These are phyloP conservation scores for Curvularia sp. DNA, from an alignment of 2,329 filamentous ascomycete genomes.

Conservation along the genomic window DNA sequence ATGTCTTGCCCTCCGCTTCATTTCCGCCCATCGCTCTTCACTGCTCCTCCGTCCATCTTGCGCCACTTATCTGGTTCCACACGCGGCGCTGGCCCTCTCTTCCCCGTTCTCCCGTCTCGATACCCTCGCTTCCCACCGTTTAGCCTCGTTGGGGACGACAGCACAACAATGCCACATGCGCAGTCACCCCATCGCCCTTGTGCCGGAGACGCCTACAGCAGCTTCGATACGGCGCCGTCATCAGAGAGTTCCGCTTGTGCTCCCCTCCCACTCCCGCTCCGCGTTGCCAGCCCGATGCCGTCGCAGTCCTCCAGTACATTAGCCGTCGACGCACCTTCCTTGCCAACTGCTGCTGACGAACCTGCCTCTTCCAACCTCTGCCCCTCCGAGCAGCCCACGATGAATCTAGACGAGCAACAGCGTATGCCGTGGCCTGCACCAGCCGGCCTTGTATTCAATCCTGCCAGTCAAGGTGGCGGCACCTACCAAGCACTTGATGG, in stretches of 20 bases:
- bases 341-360: slow-evolving; percentile 24
- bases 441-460: slow-evolving; percentile 19
- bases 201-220: slow-evolving; percentile 30
- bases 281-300: slow-evolving; percentile 22
- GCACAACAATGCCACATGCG: slow-evolving; percentile 43
- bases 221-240: slow-evolving; percentile 24
- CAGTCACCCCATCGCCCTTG: slow-evolving; percentile 36
- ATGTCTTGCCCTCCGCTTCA: slow-evolving; percentile 45
- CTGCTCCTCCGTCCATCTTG: slow-evolving; percentile 22
- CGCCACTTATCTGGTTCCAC: slow-evolving; percentile 41
- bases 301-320: slow-evolving; percentile 20
- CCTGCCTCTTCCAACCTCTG: slow-evolving; percentile 14
- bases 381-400: slow-evolving; percentile 15
- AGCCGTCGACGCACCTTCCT: slow-evolving; percentile 19
- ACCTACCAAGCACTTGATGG: slow-evolving; percentile 21
- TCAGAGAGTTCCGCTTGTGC: slow-evolving; percentile 29
- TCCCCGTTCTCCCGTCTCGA: slow-evolving; percentile 24
- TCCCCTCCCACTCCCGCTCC: slow-evolving; percentile 24
- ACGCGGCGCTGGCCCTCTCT: slow-evolving; percentile 37
- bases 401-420: slow-evolving; percentile 25
- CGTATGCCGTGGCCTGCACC: slow-evolving; percentile 34
- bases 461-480: slow-evolving; percentile 20
- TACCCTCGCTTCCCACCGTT: slow-evolving; percentile 22
- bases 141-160: slow-evolving; percentile 33
- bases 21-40: slow-evolving; percentile 31